phyloP scores from a whole-genome alignment of 2,329 filamentous ascomycete genomes.

The Dothideomycetes sp. region DNA sequence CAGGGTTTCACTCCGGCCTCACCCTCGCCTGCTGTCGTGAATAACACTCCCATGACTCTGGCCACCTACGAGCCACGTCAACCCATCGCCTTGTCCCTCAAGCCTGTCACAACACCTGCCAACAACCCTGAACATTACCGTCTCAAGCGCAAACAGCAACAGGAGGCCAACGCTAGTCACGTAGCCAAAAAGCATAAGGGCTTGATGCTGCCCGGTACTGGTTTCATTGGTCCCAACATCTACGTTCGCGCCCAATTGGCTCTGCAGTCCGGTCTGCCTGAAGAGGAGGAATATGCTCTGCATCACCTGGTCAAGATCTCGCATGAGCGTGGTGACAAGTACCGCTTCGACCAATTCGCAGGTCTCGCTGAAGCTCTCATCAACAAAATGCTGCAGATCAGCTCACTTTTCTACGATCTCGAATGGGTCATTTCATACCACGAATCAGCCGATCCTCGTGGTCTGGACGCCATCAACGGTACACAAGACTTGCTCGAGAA shows the following conservation, averaged over 20 bases:
- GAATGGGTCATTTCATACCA: constrained; percentile 69
- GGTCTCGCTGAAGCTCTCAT: constrained; percentile 81
- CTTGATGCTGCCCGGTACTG: constrained; percentile 56
- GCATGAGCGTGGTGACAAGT: constrained; percentile 88
- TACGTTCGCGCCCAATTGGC: constrained; percentile 82
- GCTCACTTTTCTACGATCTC: constrained; percentile 70
- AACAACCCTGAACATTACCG: constrained; percentile 63
- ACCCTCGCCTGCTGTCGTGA: constrained; percentile 37
- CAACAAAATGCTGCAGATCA: constrained; percentile 72
- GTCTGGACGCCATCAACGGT: constrained; percentile 57
- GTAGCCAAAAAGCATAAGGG: constrained; percentile 38
- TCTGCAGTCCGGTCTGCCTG: constrained; percentile 65
- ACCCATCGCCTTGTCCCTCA: constrained; percentile 55
- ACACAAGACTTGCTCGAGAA: constrained; percentile 64
- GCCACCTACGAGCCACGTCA: constrained; percentile 61
- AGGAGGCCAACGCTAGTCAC: constrained; percentile 30
- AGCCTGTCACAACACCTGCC: constrained; percentile 64
- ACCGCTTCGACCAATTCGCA: constrained; percentile 85
- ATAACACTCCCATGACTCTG: constrained; percentile 40
- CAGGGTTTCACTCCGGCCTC: constrained; percentile 29
- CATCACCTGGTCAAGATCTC: constrained; percentile 94
- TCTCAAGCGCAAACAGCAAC: constrained; percentile 43
- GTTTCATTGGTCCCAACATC: constrained; percentile 67
- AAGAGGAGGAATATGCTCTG: constrained; percentile 85
- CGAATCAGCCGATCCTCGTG: constrained; percentile 34